Conservation (phyloP, 1,284 basidiomycete genomes). For the Apiotrichum veenhuisii region DNA sequence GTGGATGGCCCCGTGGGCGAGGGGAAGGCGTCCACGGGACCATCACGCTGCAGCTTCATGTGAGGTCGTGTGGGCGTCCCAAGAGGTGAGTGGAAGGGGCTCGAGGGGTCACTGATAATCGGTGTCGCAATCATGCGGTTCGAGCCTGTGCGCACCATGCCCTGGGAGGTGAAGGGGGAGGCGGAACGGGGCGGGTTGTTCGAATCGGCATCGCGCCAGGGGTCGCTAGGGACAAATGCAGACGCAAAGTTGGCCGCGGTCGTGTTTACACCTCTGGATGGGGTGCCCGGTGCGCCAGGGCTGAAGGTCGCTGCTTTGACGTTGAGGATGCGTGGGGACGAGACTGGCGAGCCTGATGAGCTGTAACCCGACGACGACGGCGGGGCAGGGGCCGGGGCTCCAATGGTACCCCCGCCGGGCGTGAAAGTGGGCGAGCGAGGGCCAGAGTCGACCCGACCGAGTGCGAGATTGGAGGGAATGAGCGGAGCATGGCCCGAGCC, state of each 20-base stretch:
- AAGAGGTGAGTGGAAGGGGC: constrained; percentile 53
- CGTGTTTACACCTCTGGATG: constrained; percentile 48
- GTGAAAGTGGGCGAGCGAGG: not conserved
- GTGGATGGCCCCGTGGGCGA: constrained; percentile 27
- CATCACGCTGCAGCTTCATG: constrained; percentile 23
- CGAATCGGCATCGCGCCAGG: constrained; percentile 38
- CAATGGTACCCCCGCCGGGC: not conserved
- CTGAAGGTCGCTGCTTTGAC: constrained; percentile 66
- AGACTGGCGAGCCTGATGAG: constrained; percentile 55
- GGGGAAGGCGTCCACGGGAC: constrained; percentile 35
- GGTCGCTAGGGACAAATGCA: constrained; percentile 71
- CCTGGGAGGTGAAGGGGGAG: constrained; percentile 40
- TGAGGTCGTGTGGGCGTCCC: constrained; percentile 37
- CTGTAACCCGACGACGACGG: constrained; percentile 58
- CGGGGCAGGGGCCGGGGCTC: constrained; percentile 50
- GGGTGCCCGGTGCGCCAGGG: constrained; percentile 51
- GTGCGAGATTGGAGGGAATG: constrained; percentile 5
- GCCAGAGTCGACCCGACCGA: constrained; percentile 15
- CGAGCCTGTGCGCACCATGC: constrained; percentile 57
- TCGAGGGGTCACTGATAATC: constrained; percentile 65
- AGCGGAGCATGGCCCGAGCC: constrained; percentile 56
- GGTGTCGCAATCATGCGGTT: constrained; percentile 86
- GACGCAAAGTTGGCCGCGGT: constrained; percentile 68
- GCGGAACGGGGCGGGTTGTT: constrained; percentile 30
- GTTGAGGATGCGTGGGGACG: constrained; percentile 58